These are phyloP conservation scores for Chlamydomonas sp. DNA, from an alignment of 139 green algal species.

Conservation along the genomic window DNA sequence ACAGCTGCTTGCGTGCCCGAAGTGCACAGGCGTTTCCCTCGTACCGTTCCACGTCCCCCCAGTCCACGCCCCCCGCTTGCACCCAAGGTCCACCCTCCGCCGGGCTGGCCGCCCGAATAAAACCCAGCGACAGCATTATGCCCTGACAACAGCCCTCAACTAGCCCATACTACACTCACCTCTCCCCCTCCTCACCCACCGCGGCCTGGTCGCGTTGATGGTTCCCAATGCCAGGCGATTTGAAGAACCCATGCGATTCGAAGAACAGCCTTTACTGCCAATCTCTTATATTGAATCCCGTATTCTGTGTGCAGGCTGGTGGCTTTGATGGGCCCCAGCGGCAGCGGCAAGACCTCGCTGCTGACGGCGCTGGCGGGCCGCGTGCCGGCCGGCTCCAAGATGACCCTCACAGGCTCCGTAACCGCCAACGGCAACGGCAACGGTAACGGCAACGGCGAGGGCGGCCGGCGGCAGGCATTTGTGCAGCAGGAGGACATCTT, in stretches of 20 bases:
- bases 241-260: not conserved
- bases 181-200: too few species aligned
- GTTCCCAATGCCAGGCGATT: slow-evolving; percentile 28
- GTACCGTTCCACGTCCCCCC: too few species aligned
- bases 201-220: slow-evolving; percentile 53
- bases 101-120: too few species aligned
- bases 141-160: too few species aligned
- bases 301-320: slow-evolving; percentile 40
- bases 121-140: too few species aligned
- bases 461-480: slow-evolving; percentile 66
- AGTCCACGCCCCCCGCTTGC: too few species aligned
- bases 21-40: too few species aligned
- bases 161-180: too few species aligned
- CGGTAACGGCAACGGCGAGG: slow-evolving; percentile 54
- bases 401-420: slow-evolving; percentile 7
- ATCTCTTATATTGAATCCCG: not conserved
- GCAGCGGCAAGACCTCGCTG: slow-evolving; percentile 85
- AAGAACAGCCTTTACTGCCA: not conserved
- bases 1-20: too few species aligned
- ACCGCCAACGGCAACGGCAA: slow-evolving; percentile 48
- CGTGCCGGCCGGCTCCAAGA: slow-evolving; percentile 43
- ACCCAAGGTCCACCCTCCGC: too few species aligned
- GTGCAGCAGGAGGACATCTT: slow-evolving; percentile 96
- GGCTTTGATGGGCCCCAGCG: slow-evolving; percentile 55
- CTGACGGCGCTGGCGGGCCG: slow-evolving; percentile 82